A percentile compares a stretch with the other conserved stretches of the same genome.
phyloP scores from a whole-genome alignment of 768 basidiomycete genomes.

The Amanita pseudoporphyria region DNA sequence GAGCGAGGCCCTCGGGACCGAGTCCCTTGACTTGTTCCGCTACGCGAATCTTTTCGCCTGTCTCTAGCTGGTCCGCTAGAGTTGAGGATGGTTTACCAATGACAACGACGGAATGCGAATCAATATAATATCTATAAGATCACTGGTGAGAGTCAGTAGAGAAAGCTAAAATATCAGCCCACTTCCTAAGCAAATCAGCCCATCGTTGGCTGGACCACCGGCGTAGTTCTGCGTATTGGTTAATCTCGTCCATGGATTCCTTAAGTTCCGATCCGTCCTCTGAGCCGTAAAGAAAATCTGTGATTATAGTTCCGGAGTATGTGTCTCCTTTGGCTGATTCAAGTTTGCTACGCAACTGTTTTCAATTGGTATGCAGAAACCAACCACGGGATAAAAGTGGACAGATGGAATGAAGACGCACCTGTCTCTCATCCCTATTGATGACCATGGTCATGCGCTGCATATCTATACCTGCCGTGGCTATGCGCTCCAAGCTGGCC shows the following conservation, averaged over 20 bases:
- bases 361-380: conserved; percentile 5
- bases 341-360: conserved; percentile 69
- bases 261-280: conserved; percentile 73
- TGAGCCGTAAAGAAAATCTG: conserved; percentile 81
- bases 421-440: conserved; percentile 81
- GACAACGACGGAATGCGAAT: conserved; percentile 64
- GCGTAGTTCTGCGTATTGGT: conserved; percentile 55
- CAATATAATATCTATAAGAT: conserved; percentile 61
- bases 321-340: conserved; percentile 79
- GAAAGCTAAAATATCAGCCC: conserved; percentile 13
- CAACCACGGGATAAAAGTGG: background rate
- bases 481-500: conserved; percentile 59
- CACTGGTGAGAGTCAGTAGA: background rate
- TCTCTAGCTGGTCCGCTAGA: conserved; percentile 73
- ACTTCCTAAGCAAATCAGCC: conserved; percentile 71
- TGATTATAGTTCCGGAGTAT: conserved; percentile 66
- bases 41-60: conserved; percentile 71
- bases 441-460: conserved; percentile 81
- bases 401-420: conserved; percentile 18
- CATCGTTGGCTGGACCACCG: conserved; percentile 72
- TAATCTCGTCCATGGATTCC: conserved; percentile 68
- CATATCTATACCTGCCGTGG: conserved; percentile 78
- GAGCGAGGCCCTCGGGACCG: conserved; percentile 73
- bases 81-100: conserved; percentile 82
- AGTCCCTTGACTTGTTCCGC: conserved; percentile 56